Percentiles rank a stretch among this genome's conserved stretches.
Evolutionary conservation across 2,329 filamentous ascomycete species (phyloP).

Genomic region (Xenoacremonium recifei): DNA sequence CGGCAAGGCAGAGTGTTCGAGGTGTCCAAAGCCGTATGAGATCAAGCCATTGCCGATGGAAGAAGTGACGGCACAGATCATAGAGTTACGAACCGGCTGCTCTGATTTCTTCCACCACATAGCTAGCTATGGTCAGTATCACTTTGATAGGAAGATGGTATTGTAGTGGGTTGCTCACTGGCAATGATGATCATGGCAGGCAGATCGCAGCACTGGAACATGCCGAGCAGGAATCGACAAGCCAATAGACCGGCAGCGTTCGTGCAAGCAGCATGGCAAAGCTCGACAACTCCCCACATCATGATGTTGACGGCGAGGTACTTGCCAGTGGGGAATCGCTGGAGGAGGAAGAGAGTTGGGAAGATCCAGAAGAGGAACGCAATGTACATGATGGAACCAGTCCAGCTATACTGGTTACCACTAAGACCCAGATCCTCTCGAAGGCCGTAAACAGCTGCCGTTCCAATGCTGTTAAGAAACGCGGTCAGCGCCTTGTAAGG

Average conservation of each 20-base stretch:
- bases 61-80: slow-evolving; percentile 16
- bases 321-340: slow-evolving; percentile 13
- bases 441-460: slow-evolving; percentile 24
- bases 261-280: slow-evolving; percentile 11
- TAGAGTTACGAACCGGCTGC: slow-evolving; percentile 19
- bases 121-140: slow-evolving; percentile 2
- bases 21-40: slow-evolving; percentile 30
- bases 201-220: slow-evolving; percentile 13
- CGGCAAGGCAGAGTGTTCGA: slow-evolving; percentile 6
- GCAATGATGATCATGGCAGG: slow-evolving; percentile 18
- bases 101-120: slow-evolving; percentile 20
- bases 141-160: slow-evolving; percentile 14
- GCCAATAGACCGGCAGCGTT: slow-evolving; percentile 13
- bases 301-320: slow-evolving; percentile 7
- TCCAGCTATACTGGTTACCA: slow-evolving; percentile 19
- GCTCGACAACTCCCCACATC: slow-evolving; percentile 10
- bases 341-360: slow-evolving; percentile 9
- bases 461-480: no score
- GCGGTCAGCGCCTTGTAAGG: no score
- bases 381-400: slow-evolving; percentile 23
- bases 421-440: slow-evolving; percentile 13
- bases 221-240: slow-evolving; percentile 14
- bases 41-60: slow-evolving; percentile 18
- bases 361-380: slow-evolving; percentile 14
- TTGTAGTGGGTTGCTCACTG: slow-evolving; percentile 13